These are phyloP conservation scores for Psilocybe cubensis DNA, from an alignment of 768 basidiomycete genomes.

Conservation along the genomic window DNA sequence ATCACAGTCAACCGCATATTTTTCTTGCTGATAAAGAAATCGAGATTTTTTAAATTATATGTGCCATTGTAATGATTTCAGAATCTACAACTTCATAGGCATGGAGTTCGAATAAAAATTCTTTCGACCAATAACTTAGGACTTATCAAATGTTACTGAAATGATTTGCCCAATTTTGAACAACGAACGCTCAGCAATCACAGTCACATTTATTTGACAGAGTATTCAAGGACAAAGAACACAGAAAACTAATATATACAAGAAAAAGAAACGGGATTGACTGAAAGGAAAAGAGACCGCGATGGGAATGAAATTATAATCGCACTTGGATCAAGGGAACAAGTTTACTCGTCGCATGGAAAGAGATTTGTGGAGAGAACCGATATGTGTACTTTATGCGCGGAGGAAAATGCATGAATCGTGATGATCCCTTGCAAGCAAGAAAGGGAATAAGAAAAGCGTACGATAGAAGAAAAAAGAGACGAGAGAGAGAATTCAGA, in stretches of 20 bases:
- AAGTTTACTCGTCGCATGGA: too few species aligned
- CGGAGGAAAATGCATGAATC: neutral
- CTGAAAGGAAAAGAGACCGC: neutral
- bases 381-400: neutral
- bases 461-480: neutral
- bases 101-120: neutral
- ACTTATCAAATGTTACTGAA: neutral
- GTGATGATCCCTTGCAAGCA: neutral
- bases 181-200: too few species aligned
- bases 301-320: too few species aligned
- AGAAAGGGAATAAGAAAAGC: neutral
- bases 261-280: neutral
- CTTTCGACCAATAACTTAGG: neutral
- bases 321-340: too few species aligned
- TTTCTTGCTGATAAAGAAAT: too few species aligned
- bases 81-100: neutral
- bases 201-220: neutral
- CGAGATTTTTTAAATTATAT: too few species aligned
- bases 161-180: too few species aligned
- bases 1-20: too few species aligned
- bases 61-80: too few species aligned
- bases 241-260: neutral
- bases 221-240: neutral
- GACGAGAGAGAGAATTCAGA: neutral
- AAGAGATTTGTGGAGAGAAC: too few species aligned